Conservation (phyloP, 2,329 filamentous ascomycete species). For the Parastagonospora avenae region DNA sequence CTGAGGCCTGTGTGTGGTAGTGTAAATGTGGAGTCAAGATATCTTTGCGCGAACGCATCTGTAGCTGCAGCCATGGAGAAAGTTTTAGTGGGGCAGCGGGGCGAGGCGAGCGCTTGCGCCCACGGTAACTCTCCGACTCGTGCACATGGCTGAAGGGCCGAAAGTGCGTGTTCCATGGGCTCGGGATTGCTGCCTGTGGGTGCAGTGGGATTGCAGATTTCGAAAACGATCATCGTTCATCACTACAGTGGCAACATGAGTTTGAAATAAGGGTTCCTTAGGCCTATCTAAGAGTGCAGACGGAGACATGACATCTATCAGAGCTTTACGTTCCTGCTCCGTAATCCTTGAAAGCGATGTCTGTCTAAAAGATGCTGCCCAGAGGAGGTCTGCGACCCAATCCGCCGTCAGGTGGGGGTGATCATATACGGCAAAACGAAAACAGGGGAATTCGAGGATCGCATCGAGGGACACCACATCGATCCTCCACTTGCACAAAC, state of each 20-base stretch:
- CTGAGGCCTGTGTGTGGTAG: not conserved
- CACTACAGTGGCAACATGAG: not conserved
- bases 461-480: conserved; percentile 39
- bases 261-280: conserved; percentile 36
- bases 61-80: not conserved
- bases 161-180: conserved; percentile 5
- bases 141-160: conserved; percentile 9
- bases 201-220: not conserved
- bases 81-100: conserved; percentile 11
- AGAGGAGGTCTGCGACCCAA: conserved; percentile 28
- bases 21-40: not conserved
- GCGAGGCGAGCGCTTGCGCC: not conserved
- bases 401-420: conserved; percentile 28
- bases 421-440: conserved; percentile 38
- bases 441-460: conserved; percentile 42
- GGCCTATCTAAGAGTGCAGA: conserved; percentile 39
- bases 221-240: not conserved
- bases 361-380: conserved; percentile 24
- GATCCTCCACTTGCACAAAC: conserved; percentile 25
- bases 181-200: not conserved
- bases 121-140: not conserved
- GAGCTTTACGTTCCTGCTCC: conserved; percentile 26
- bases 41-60: not conserved
- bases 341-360: conserved; percentile 19
- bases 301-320: conserved; percentile 23